Evolutionary conservation across 139 green algal species (phyloP).

Genomic region (Chlorella sorokiniana): DNA sequence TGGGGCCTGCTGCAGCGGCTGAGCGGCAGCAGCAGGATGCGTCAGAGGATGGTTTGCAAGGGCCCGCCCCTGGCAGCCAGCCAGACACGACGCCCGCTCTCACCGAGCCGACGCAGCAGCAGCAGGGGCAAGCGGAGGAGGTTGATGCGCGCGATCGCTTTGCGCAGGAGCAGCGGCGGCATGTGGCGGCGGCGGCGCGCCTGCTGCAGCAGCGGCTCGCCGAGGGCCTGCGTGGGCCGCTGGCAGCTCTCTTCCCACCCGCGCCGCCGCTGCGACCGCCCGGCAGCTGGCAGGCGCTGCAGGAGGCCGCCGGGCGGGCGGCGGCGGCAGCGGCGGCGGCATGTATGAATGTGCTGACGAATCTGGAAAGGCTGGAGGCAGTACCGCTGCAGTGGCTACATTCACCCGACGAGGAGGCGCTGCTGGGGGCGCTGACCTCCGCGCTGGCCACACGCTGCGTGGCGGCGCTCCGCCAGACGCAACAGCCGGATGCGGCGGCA

Average conservation of each 20-base stretch:
- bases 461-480: background rate
- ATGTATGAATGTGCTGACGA: background rate
- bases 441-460: background rate
- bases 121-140: background rate
- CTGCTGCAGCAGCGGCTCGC: background rate
- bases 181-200: background rate
- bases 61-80: too few relatives aligned
- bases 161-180: background rate
- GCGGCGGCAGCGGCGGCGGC: background rate
- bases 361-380: background rate
- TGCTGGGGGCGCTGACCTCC: background rate
- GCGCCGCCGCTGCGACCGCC: background rate
- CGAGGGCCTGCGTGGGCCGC: background rate
- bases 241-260: background rate
- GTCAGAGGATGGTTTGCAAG: too few relatives aligned
- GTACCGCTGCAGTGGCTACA: background rate
- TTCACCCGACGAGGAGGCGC: background rate
- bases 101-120: too few relatives aligned
- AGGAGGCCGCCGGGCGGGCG: background rate
- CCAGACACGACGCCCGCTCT: too few relatives aligned
- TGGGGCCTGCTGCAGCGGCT: too few relatives aligned
- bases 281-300: slow-evolving; percentile 5
- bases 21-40: too few relatives aligned
- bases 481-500: background rate
- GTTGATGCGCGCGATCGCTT: background rate